These are phyloP conservation scores for Hsuehochloa calcarea DNA, from an alignment of 176 grass and related monocot genomes.

Conservation along the genomic window DNA sequence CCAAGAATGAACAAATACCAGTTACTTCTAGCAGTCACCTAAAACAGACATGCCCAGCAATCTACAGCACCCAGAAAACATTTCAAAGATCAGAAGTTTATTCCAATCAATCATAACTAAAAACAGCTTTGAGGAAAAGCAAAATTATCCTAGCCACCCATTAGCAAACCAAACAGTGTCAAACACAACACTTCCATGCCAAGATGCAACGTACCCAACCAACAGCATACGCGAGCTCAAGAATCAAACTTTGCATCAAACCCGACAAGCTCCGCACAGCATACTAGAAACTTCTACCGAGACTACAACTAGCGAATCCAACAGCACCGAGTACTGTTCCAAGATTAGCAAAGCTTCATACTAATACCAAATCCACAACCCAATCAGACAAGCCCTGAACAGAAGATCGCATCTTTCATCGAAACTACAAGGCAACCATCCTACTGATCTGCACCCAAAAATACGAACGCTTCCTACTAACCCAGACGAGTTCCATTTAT, in stretches of 20 bases:
- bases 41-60: not conserved
- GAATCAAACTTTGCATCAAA: not conserved
- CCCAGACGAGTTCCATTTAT: not conserved
- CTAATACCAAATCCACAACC: not conserved
- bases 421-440: not conserved
- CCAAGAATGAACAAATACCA: not conserved
- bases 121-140: not conserved
- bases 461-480: not conserved
- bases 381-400: not conserved
- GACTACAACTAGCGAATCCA: slow-evolving; percentile 5
- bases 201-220: not conserved
- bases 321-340: not conserved
- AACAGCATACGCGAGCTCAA: not conserved
- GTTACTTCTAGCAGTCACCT: not conserved
- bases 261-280: not conserved
- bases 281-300: not conserved
- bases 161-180: not conserved
- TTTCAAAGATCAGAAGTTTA: not conserved
- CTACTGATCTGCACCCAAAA: slow-evolving; percentile 16
- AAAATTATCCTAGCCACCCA: not conserved
- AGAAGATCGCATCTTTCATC: not conserved
- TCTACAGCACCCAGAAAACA: not conserved
- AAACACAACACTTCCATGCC: not conserved
- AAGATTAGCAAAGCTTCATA: not conserved
- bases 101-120: not conserved